Base-by-base conservation (phyloP, 2,329 filamentous ascomycete species). In the Lasiodiplodia gonubiensis region DNA sequence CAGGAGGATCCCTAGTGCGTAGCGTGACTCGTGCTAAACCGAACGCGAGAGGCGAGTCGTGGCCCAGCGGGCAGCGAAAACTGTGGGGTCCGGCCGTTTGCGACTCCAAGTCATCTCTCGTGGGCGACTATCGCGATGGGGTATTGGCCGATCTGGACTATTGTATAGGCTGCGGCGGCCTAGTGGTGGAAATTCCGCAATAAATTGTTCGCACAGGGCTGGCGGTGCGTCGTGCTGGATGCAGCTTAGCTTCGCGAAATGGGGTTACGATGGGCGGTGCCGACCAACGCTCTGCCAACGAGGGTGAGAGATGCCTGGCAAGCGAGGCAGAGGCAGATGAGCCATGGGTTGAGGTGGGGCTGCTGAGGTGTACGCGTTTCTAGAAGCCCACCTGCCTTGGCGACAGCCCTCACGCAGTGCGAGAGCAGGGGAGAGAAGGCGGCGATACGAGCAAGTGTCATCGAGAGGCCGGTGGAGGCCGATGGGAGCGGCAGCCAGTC, bases 1-100 rank as follows among this genome's bases (percentile, higher is more conserved):
- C 42, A 46, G n/a, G 42, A 46, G 42, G 23, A 18, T 18, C 7
- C 39, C 23, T 63, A 51, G 59, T 12, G 59, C n/a, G 25, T 27
- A 8, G 6, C 16, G 25, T 51, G 59, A 63, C 59, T 63, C 59
- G 46, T 63, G 59, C 30, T 16, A 63, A 63, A 63, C 27, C 59
- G 59, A 52, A 63, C 46, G 59, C 59, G 59, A 63, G 25, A n/a
- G 30, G 46, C 59, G 59, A 63, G 42, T 63, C 59, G 59, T 51
- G 59, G 59, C 30, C 46, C 5, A 12, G 46, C n/a, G 59, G 59
- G 59, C 59, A 63, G 12, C 7, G 59, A 63, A 37, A 49, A 33
- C n/a, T 61, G 57, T 61, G 57, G 57, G 57, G 37, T 46, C 18
- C 18, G 55, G 12, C 37, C 37, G 42, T 61, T 61, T 61, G 39